Evolutionary conservation across 2,329 filamentous ascomycete genomes (phyloP).

Genomic region (Neocucurbitaria cava): DNA sequence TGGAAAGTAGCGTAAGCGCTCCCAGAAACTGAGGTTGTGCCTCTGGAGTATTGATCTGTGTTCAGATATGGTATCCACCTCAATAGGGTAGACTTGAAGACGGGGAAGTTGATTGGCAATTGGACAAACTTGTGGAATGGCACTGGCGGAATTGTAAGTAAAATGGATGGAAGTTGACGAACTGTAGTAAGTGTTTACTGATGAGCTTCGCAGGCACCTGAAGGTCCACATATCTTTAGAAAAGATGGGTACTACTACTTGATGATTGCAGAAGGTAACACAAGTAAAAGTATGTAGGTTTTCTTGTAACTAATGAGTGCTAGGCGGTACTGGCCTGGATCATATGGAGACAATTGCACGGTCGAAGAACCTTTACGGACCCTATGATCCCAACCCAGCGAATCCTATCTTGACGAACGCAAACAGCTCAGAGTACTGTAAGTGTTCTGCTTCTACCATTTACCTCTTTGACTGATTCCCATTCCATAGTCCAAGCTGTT

Average conservation of each 20-base stretch:
- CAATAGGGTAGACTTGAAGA: constrained; percentile 40
- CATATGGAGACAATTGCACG: constrained; percentile 50
- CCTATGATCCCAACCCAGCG: constrained; percentile 42
- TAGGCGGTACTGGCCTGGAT: constrained; percentile 43
- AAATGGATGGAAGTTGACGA: background rate
- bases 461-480: constrained; percentile 4
- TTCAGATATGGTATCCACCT: constrained; percentile 36
- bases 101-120: constrained; percentile 29
- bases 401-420: constrained; percentile 51
- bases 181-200: background rate
- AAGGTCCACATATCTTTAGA: constrained; percentile 47
- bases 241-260: constrained; percentile 48
- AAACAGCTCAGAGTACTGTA: constrained; percentile 48
- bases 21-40: background rate
- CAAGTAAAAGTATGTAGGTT: background rate
- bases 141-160: constrained; percentile 34
- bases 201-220: constrained; percentile 19
- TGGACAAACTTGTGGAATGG: constrained; percentile 47
- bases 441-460: background rate
- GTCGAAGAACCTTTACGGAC: constrained; percentile 44
- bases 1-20: constrained; percentile 19
- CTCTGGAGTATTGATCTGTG: background rate
- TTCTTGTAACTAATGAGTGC: constrained; percentile 11
- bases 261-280: constrained; percentile 42
- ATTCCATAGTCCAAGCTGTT: constrained; percentile 30